Evolutionary conservation across 1,284 basidiomycete species (phyloP).

Genomic region (Ceratobasidium sp.): DNA sequence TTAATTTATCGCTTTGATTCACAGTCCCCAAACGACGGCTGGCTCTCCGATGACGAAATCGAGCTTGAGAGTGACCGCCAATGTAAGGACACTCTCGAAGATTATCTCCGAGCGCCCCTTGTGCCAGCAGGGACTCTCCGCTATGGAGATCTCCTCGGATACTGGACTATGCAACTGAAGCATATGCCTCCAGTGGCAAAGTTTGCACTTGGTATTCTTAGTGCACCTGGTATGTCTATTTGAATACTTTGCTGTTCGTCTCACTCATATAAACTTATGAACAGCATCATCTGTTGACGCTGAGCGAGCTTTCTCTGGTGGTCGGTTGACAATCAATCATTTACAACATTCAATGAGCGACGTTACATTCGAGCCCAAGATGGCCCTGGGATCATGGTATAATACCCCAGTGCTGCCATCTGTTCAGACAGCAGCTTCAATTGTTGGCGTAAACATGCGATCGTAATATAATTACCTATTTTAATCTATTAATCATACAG

Average conservation of each 20-base stretch:
- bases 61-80: too few relatives aligned
- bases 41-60: conserved; percentile 6
- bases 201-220: conserved; percentile 14
- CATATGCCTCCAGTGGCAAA: not conserved
- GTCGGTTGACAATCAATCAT: conserved; percentile 13
- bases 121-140: not conserved
- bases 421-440: conserved; percentile 6
- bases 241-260: not conserved
- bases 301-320: conserved; percentile 20
- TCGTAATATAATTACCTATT: not conserved
- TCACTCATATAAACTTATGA: not conserved
- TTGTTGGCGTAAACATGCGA: not conserved
- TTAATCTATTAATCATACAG: not conserved
- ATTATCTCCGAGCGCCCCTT: not conserved
- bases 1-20: not conserved
- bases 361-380: conserved; percentile 23
- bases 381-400: conserved; percentile 24
- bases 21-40: not conserved
- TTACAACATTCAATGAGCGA: conserved; percentile 24
- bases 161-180: not conserved
- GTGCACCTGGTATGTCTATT: conserved; percentile 12
- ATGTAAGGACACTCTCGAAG: not conserved
- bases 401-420: conserved; percentile 20
- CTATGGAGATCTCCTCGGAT: not conserved
- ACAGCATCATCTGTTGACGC: conserved; percentile 24